Percentiles rank a stretch among this genome's conserved stretches.
Evolutionary conservation across 495 filamentous ascomycete species (phyloP).

Genomic region (Penicillium ucsense): DNA sequence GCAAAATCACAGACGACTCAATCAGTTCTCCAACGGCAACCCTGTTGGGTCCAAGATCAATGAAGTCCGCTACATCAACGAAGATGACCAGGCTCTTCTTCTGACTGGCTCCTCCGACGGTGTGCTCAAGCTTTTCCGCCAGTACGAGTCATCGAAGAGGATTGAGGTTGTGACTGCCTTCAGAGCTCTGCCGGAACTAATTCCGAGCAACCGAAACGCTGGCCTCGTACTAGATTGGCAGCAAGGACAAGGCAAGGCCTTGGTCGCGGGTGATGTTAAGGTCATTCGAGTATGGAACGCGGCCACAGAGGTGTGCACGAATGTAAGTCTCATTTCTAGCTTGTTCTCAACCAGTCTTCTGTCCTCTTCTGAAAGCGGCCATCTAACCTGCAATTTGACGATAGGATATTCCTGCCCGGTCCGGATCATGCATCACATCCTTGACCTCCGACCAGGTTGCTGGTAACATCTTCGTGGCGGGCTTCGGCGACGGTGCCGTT

Average conservation of each 20-base stretch:
- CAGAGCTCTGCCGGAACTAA: slow-evolving; percentile 83
- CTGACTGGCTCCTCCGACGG: slow-evolving; percentile 95
- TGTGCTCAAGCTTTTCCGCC: slow-evolving; percentile 84
- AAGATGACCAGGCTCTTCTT: slow-evolving; percentile 89
- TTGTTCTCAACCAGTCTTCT: background rate
- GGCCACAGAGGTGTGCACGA: slow-evolving; percentile 81
- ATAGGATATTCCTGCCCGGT: slow-evolving; percentile 86
- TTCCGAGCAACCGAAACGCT: slow-evolving; percentile 85
- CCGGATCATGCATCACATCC: slow-evolving; percentile 89
- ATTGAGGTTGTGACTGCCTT: slow-evolving; percentile 87
- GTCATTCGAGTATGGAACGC: slow-evolving; percentile 96
- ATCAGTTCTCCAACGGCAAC: slow-evolving; percentile 88
- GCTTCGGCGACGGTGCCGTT: slow-evolving; percentile 94
- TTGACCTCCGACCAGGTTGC: slow-evolving; percentile 96
- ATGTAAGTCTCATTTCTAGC: slow-evolving; percentile 33
- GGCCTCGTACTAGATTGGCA: slow-evolving; percentile 98
- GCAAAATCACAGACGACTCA: slow-evolving; percentile 59
- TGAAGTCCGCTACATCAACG: slow-evolving; percentile 93
- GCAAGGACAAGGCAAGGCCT: slow-evolving; percentile 85
- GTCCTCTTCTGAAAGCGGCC: too few species aligned
- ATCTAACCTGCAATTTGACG: background rate
- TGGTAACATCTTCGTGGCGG: slow-evolving; percentile 88
- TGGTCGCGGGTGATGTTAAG: slow-evolving; percentile 92
- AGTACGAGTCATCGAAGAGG: slow-evolving; percentile 60
- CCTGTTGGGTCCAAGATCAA: slow-evolving; percentile 85